Evolutionary conservation across 2,329 filamentous ascomycete genomes (phyloP), one percentile per base, ranked within the genome.

Genomic region (Beauveria caledonica): DNA sequence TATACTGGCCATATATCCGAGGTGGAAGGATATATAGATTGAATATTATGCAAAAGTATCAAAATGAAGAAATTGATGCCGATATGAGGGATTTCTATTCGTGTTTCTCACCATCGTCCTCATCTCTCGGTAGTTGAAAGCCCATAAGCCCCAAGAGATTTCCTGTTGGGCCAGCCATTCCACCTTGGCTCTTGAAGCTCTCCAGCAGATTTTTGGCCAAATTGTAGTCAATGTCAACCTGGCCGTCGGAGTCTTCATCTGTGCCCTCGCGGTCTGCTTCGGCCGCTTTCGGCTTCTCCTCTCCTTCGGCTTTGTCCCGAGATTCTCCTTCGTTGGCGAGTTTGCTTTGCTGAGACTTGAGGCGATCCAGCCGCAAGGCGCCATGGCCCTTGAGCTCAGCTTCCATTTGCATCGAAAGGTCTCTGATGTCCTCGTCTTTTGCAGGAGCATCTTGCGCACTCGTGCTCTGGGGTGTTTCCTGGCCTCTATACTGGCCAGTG

Each of bases 71-170:
- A 5, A 15, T 27, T 25, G 21, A 13, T 8, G 10, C 29, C 21
- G 19, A 50, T 5, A 27, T 4, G 8, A 7, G 13, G 13, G 3
- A 7, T 46, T 25, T 15, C 62, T 53, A 62, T 5, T 69, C 68
- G 2, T 68, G 65, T 0, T 64, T 69, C 6, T 74, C 71, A 1
- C 75, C 75, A 40, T 84, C 81, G 27, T 82, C 86, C 62, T 93
- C 90, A 68, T 96, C 91, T 62, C 89, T 81, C 0, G 93, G 93
- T 62, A 97, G 77, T 45, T 84, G 81, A 65, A 97, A 78, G 0
- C 92, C 92, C 87, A 97, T 88, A 75, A 95, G 82, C 7, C 86
- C 87, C 68, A 99, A 80, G 62, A 99, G 77, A 70, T 97, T 97
- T 1, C 92, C 86, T 2, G 89, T 89, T 1, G 94, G 94, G 0